Base-by-base conservation (phyloP, 257 asterid species). In the Ophiorrhiza pumila region DNA sequence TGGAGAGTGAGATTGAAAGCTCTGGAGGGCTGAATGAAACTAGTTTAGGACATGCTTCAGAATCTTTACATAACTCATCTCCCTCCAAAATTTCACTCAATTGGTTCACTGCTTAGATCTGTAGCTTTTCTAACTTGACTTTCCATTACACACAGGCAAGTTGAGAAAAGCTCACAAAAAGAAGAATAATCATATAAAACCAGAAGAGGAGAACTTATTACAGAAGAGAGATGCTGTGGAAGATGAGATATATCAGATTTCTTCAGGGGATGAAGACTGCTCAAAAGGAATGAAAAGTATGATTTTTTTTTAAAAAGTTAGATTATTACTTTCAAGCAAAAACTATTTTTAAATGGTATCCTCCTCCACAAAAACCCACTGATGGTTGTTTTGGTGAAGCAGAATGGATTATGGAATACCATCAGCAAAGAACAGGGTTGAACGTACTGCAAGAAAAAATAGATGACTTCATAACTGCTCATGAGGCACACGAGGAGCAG, bases 251-350 rank as follows among this genome's bases (percentile, higher is more conserved):
- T 88, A 85, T 85, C 83, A 87, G 81, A 87, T 95, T 77, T 88
- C 96, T 71, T 95, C 96, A 6, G 98, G 97, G 41, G 98, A 92
- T 58, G 99, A 95, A 75, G 92, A 89, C 73, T 71, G 61, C 80
- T 85, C 91, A 1, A 87, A 80, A 77, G 99, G 99, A 86, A 85
- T 91, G 97, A 85, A 78, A 86, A 92, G 99, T 95, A 90, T 43
- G 96, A 52, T 15, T 76, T 4, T 1, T 27, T 34, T 29, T n/a
- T n/a, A n/a, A n/a, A 15, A 14, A 43, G 13, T 65, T 58, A 15
- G 31, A 10, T 69, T 47, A 12, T 45, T 25, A 10, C 39, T 71
- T 14, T 52, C 3, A 1, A 31, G 7, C 61, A 56, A 41, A 31
- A 66, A 49, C 22, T 47, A 8, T 15, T 47, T 49, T 3, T 8